A percentile compares a stretch with the other conserved stretches of the same genome.
These are phyloP conservation scores for Medicago lupulina DNA, from an alignment of 306 rosid genomes.

Conservation along the genomic window DNA sequence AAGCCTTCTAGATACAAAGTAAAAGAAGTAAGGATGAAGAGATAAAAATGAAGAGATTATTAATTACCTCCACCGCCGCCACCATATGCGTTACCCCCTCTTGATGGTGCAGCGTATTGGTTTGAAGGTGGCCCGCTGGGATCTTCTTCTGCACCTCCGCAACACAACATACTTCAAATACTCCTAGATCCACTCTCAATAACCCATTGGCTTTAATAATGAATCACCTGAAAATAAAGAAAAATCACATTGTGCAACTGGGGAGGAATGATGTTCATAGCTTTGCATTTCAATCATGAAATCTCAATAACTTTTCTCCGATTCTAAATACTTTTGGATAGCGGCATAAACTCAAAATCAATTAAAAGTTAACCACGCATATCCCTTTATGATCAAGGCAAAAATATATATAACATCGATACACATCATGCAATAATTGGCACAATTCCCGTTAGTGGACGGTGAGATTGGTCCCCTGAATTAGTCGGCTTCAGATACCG, in stretches of 20 bases:
- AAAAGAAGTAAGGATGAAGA: not conserved
- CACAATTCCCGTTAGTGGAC: not conserved
- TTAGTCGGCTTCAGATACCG: too few species aligned
- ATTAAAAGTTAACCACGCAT: too few species aligned
- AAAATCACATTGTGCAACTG: not conserved
- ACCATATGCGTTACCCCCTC: conserved; percentile 71
- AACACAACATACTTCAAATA: conserved; percentile 74
- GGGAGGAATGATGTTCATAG: not conserved
- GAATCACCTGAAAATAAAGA: conserved; percentile 42
- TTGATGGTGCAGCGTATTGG: conserved; percentile 67
- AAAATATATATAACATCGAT: not conserved
- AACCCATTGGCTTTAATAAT: conserved; percentile 47
- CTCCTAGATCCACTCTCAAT: conserved; percentile 48
- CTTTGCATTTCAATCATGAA: conserved; percentile 9
- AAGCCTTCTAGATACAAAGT: not conserved
- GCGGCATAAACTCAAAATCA: too few species aligned
- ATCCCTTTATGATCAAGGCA: not conserved
- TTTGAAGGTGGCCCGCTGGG: conserved; percentile 67
- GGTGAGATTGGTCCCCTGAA: too few species aligned
- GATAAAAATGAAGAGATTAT: not conserved
- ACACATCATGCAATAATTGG: not conserved
- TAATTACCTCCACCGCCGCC: conserved; percentile 53
- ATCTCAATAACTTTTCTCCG: not conserved
- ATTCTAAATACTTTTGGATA: not conserved
- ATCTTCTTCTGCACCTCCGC: conserved; percentile 88